These are phyloP conservation scores for Cordyceps fumosorosea DNA, from an alignment of 2,329 filamentous ascomycete species.

Conservation along the genomic window DNA sequence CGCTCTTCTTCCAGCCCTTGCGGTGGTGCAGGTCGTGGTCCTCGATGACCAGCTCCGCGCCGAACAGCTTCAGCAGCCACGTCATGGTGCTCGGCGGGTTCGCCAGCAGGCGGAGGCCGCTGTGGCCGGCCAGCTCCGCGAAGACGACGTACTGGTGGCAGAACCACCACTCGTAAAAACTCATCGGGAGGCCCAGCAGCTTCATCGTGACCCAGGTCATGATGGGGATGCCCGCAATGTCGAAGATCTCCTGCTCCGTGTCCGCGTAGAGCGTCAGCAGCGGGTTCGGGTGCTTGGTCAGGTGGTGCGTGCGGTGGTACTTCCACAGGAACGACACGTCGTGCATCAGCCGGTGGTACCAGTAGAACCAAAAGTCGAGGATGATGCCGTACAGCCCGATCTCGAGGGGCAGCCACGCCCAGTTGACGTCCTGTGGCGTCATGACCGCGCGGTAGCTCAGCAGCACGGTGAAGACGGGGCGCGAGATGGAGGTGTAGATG, in stretches of 20 bases:
- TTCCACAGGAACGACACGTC: conserved; percentile 32
- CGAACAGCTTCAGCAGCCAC: conserved; percentile 26
- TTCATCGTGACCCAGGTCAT: conserved; percentile 22
- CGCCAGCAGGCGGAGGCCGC: conserved; percentile 27
- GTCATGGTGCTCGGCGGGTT: conserved; percentile 26
- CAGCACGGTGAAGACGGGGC: conserved; percentile 26
- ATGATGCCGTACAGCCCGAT: conserved; percentile 32
- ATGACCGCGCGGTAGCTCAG: conserved; percentile 23
- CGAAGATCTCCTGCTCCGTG: conserved; percentile 23
- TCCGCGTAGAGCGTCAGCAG: conserved; percentile 27
- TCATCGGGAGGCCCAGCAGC: conserved; percentile 30
- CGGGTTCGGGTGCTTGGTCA: conserved; percentile 32
- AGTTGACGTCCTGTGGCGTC: conserved; percentile 22
- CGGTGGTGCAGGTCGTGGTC: conserved; percentile 33
- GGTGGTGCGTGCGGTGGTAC: conserved; percentile 35
- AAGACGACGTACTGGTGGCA: conserved; percentile 33
- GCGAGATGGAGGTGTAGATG: conserved; percentile 25
- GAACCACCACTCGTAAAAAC: conserved; percentile 37
- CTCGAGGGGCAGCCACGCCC: conserved; percentile 29
- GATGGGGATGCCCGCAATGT: conserved; percentile 24
- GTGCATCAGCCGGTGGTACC: conserved; percentile 36
- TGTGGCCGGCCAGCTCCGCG: conserved; percentile 27
- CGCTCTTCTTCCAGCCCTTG: conserved; percentile 24
- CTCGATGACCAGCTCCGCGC: conserved; percentile 32
- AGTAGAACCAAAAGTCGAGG: conserved; percentile 32